Base-by-base conservation (phyloP, 306 rosid species). In the Lablab purpureus region DNA sequence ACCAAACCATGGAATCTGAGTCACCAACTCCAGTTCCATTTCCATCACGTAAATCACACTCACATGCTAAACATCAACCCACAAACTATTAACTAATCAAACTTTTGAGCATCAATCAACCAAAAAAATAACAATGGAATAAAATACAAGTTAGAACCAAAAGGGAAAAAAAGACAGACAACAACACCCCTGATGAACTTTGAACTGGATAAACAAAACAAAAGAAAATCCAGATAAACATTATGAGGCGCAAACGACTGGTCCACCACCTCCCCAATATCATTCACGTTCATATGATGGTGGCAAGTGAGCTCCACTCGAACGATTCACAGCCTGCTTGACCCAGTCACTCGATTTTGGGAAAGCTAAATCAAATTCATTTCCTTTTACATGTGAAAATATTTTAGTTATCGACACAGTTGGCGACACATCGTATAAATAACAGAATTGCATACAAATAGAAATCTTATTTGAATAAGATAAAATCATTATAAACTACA, bases 1-100 rank as follows among this genome's bases (percentile, higher is more conserved):
- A 27, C 63, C 14, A 40, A 28, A 64, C 66, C 78, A 58, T 75
- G 77, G 81, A 80, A 66, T 84, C 90, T 81, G 77, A 84, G 81
- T 83, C 90, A 76, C 71, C 75, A 2, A 67, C 75, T 6, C 59
- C 65, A 55, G 67, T 64, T 73, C 47, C 84, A 66, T 32, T 69
- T 50, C 79, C 64, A 32, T 70, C 81, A 60, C 74, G 65, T 73
- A 65, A 59, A 47, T 19, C 59, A 66, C 19, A 67, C 14, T 69
- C 86, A 79, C 79, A 59, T 67, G 71, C 81, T 7, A 23, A 49
- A 40, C 80, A 21, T 51, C 47, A 17, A 41, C 52, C 58, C 7
- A 25, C 4, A 25, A 74, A 79, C 15, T 50, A 63, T 51, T 49
- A 60, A 69, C 19, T 10, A 73, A 56, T n/a, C 67, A 45, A 47